phyloP scores from a whole-genome alignment of 441 rosid species.

The Aquilaria agallochum region DNA sequence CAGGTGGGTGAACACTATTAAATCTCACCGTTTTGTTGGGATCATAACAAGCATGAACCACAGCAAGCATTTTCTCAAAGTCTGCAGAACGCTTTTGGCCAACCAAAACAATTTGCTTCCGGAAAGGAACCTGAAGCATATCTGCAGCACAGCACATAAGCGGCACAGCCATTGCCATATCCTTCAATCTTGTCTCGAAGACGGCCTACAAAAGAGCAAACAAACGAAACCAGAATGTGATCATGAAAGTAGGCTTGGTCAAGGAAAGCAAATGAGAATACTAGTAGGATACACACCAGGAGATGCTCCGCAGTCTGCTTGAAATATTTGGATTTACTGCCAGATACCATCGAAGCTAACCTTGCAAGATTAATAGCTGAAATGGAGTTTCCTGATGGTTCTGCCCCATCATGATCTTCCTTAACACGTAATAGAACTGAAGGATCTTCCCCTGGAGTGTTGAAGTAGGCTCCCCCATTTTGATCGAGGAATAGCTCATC shows the following conservation, averaged over 20 bases:
- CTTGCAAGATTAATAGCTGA: slow-evolving; percentile 82
- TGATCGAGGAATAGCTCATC: slow-evolving; percentile 84
- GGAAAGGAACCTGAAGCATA: slow-evolving; percentile 51
- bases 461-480: slow-evolving; percentile 92
- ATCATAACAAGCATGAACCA: slow-evolving; percentile 71
- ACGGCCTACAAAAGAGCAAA: slow-evolving; percentile 47
- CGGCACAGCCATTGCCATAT: slow-evolving; percentile 83
- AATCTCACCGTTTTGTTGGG: slow-evolving; percentile 68
- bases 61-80: slow-evolving; percentile 62
- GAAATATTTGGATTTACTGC: slow-evolving; percentile 50
- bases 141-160: slow-evolving; percentile 91
- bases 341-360: slow-evolving; percentile 64
- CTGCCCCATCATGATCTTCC: slow-evolving; percentile 98
- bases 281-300: slow-evolving; percentile 37
- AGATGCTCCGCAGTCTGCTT: slow-evolving; percentile 70
- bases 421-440: slow-evolving; percentile 89
- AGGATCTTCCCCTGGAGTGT: slow-evolving; percentile 85
- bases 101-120: slow-evolving; percentile 69
- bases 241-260: neutral
- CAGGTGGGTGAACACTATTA: neutral
- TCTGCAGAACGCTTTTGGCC: slow-evolving; percentile 50
- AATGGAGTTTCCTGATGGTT: slow-evolving; percentile 94
- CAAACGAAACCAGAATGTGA: neutral
- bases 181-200: slow-evolving; percentile 68
- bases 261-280: neutral